phyloP scores from a whole-genome alignment of 2,329 filamentous ascomycete species.

The Byssochlamys sp. region DNA sequence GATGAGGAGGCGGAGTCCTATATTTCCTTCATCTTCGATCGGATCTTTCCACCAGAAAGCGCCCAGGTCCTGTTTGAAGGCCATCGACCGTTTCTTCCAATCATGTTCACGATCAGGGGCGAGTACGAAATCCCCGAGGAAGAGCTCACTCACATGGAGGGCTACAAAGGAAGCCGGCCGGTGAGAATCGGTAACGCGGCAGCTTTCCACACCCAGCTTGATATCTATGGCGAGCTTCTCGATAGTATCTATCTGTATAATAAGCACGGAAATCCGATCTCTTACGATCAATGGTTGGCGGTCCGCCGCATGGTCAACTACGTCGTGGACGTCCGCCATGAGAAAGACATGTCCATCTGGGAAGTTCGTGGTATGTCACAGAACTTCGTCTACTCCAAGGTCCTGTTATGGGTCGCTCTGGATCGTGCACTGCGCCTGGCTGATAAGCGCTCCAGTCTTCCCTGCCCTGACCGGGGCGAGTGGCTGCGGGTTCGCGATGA shows the following conservation, averaged over 20 bases:
- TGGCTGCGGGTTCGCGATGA: constrained; percentile 60
- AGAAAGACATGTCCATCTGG: constrained; percentile 75
- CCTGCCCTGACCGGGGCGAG: constrained; percentile 57
- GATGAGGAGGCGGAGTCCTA: constrained; percentile 66
- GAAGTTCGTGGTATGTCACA: constrained; percentile 67
- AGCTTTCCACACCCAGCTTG: constrained; percentile 65
- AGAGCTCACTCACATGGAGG: constrained; percentile 60
- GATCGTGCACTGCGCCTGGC: constrained; percentile 64
- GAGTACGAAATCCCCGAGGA: constrained; percentile 64
- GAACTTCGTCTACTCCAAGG: constrained; percentile 70
- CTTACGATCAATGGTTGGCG: constrained; percentile 66
- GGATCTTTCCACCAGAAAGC: constrained; percentile 43
- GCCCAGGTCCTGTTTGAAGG: constrained; percentile 52
- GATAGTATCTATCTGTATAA: constrained; percentile 70
- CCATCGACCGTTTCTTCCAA: constrained; percentile 49
- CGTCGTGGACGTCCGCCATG: constrained; percentile 56
- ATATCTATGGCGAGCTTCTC: constrained; percentile 71
- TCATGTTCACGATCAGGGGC: constrained; percentile 73
- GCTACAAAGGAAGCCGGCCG: constrained; percentile 60
- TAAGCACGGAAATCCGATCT: constrained; percentile 66
- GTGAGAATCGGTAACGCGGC: constrained; percentile 71
- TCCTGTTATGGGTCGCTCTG: constrained; percentile 75
- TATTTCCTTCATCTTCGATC: constrained; percentile 66
- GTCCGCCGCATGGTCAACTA: constrained; percentile 62
- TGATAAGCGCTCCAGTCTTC: constrained; percentile 61